These are phyloP conservation scores for Guadua angustifolia DNA, from an alignment of 176 grass and related monocot genomes.

Conservation along the genomic window DNA sequence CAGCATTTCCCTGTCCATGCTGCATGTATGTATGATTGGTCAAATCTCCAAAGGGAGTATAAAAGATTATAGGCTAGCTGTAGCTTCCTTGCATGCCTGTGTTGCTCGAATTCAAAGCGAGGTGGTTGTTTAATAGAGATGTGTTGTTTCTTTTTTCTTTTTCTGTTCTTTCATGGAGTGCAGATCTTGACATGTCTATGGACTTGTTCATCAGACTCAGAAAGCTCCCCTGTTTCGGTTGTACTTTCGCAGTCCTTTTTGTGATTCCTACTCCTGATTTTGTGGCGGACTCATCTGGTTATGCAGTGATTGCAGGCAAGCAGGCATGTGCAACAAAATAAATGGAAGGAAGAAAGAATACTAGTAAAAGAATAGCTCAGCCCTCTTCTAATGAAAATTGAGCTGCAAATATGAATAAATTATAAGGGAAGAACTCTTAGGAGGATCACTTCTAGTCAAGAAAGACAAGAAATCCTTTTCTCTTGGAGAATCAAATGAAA, in stretches of 20 bases:
- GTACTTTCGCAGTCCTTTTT: conserved; percentile 34
- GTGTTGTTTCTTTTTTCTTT: neutral
- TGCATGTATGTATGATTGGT: conserved; percentile 37
- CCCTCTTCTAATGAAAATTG: conserved; percentile 7
- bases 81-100: conserved; percentile 8
- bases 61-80: neutral
- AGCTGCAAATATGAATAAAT: conserved; percentile 17
- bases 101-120: conserved; percentile 53
- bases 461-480: neutral
- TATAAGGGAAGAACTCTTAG: neutral
- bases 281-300: conserved; percentile 48
- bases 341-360: neutral
- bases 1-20: conserved; percentile 10
- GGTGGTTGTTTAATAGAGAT: conserved; percentile 29
- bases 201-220: conserved; percentile 35
- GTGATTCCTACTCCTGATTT: conserved; percentile 39
- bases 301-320: conserved; percentile 19
- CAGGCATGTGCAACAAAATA: conserved; percentile 31
- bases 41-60: neutral
- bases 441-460: conserved; percentile 14
- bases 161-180: conserved; percentile 10
- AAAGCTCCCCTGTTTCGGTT: neutral
- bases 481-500: conserved; percentile 6
- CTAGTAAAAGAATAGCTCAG: neutral
- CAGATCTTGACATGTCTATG: conserved; percentile 20